Evolutionary conservation across 139 green algal genomes (phyloP), one percentile per base, ranked within the genome.

Genomic region (Asterochloris sp.): DNA sequence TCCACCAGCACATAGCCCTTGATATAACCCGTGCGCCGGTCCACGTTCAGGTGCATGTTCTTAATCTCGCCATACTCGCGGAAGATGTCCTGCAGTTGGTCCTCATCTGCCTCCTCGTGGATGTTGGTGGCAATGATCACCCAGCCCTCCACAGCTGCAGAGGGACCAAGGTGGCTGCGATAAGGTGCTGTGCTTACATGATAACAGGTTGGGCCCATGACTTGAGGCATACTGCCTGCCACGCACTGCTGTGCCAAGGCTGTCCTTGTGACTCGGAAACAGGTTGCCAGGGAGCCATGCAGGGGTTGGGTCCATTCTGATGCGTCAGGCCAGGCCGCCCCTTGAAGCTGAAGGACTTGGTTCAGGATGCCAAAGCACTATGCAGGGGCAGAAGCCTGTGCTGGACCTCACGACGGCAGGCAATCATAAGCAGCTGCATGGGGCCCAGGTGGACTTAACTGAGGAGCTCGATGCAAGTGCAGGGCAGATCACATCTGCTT

Each of bases 31-130:
- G 96, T 99, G 76, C 97, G 87, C 19, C 97, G 87, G 82, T 99
- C 96, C 63, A 99, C 86, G 81, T 99, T 99, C 69, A 99, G 85
- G 88, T 98, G 95, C 54, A 99, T 92, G 88, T 98, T 98, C 81
- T 96, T 98, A 47, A 99, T 87, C 27, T 98, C 93, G 0, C 96
- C 96, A 85, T 91, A 98, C 73, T 99, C 96, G 12, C 89, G 89
- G 83, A 98, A 99, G 0, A 89, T 87, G 67, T 99, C 95, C 62
- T 96, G 89, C 23, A 99, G 67, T 61, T 99, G 96, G 74, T 99
- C 96, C 84, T 99, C 96, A 80, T 92, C 88, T 0, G 96, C 94
- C 89, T 99, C 96, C 78, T 99, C 97, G 82, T 99, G 94, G 28
- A 99, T 88, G 28, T 90, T 90, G 0, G 94, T 97, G 12, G 98